Evolutionary conservation across 1,284 basidiomycete genomes (phyloP), one percentile per base, ranked within the genome.

Genomic region (Tylopilus sp.): DNA sequence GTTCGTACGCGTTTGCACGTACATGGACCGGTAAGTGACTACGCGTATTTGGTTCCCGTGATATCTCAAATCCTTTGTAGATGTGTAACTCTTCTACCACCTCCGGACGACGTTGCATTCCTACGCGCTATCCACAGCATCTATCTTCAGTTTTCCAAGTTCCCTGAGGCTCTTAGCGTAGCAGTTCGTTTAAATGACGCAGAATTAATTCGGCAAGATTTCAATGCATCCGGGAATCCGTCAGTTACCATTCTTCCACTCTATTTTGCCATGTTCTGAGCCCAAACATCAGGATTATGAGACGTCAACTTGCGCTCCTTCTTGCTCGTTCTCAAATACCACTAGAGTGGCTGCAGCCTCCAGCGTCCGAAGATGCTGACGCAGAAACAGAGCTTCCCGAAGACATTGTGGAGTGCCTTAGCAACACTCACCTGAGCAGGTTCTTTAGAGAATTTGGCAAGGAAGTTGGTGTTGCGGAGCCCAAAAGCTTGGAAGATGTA

Each of bases 361-460:
- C 78, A 7, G 61, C 64, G 19, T 73, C 76, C 53, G 82, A 83
- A 55, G 80, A 83, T 43, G 80, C 80, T 39, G 78, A 81, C 31
- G 80, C 76, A 32, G 83, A 79, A 43, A 79, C 83, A 50, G 88
- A 91, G 60, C 79, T 95, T 39, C 86, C 90, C 10, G 87, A 91
- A 53, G 93, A 97, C 58, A 79, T 98, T 4, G 68, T 89, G 29
- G 90, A 91, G 48, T 94, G 91, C 61, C 73, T 98, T 53, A 90
- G 86, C 73, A 96, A 96, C 67, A 82, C 85, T 8, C 84, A 86
- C 52, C 77, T 98, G n/a, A 93, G 90, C 54, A 71, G 78, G 29
- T 86, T 90, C 68, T 98, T 99, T 81, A 85, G 85, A 50, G 85
- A 86, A 26, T 99, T 98, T 65, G 97, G 94, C 35, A 97, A 95